A percentile compares a stretch with the other conserved stretches of the same genome.
Evolutionary conservation across 169 alveolate genomes (phyloP).

Genomic region (Plasmodium yoelii): DNA sequence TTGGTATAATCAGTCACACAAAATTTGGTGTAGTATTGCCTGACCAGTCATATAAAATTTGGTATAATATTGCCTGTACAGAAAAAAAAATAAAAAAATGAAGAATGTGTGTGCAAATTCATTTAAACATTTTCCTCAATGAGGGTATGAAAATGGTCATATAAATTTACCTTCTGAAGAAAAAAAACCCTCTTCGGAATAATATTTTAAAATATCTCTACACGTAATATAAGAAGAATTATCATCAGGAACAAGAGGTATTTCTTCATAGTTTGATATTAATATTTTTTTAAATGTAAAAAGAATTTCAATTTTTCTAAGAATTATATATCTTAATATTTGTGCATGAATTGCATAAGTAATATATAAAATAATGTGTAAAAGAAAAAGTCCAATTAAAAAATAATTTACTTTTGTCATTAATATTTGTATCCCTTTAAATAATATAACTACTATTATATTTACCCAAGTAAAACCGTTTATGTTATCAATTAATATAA

Average conservation of each 20-base stretch:
- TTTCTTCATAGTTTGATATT: conserved; percentile 42
- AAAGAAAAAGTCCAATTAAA: conserved; percentile 29
- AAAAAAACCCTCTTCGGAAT: conserved; percentile 71
- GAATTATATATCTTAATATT: conserved; percentile 59
- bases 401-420: conserved; percentile 46
- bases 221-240: conserved; percentile 57
- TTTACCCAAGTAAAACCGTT: conserved; percentile 63
- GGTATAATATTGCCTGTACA: conserved; percentile 68
- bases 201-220: conserved; percentile 43
- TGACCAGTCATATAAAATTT: conserved; percentile 41
- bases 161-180: conserved; percentile 46
- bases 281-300: conserved; percentile 54
- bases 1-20: conserved; percentile 39
- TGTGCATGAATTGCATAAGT: conserved; percentile 73
- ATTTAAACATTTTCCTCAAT: neutral
- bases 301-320: conserved; percentile 63
- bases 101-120: neutral
- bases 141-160: neutral
- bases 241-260: conserved; percentile 43
- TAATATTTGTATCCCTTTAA: conserved; percentile 40
- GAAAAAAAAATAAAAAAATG: conserved; percentile 16
- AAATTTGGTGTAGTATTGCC: conserved; percentile 57
- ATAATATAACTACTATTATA: conserved; percentile 11
- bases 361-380: conserved; percentile 47
- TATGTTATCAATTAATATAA: conserved; percentile 58